Evolutionary conservation across 1,139 yeast species (phyloP).

Genomic region (Eremothecium sinecaudum): DNA sequence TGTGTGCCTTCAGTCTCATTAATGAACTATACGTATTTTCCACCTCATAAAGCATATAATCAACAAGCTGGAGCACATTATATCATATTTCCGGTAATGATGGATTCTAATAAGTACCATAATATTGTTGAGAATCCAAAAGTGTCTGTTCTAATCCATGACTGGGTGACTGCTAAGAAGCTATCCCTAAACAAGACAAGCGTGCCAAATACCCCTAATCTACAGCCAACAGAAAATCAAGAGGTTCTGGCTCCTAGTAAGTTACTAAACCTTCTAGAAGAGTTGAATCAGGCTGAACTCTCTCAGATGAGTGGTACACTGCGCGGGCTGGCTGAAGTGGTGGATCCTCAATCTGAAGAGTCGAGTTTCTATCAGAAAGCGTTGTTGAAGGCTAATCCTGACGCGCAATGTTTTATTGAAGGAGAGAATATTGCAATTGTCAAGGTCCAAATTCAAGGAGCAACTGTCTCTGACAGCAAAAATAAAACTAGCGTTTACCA

Average conservation of each 20-base stretch:
- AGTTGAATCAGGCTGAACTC: slow-evolving; percentile 65
- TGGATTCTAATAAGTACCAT: slow-evolving; percentile 57
- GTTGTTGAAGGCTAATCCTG: slow-evolving; percentile 52
- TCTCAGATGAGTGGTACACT: slow-evolving; percentile 73
- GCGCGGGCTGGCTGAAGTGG: slow-evolving; percentile 56
- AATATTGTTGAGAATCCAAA: slow-evolving; percentile 60
- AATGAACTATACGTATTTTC: slow-evolving; percentile 74
- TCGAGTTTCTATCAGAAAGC: slow-evolving; percentile 47
- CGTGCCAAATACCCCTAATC: slow-evolving; percentile 14
- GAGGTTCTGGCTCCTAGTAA: slow-evolving; percentile 19
- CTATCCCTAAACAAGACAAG: slow-evolving; percentile 25
- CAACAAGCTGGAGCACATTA: slow-evolving; percentile 31
- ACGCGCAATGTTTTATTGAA: slow-evolving; percentile 60
- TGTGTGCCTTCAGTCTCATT: slow-evolving; percentile 74
- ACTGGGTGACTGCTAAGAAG: slow-evolving; percentile 63
- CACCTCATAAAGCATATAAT: slow-evolving; percentile 32
- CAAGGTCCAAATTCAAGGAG: slow-evolving; percentile 52
- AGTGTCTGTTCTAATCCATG: slow-evolving; percentile 76
- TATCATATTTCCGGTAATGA: slow-evolving; percentile 62
- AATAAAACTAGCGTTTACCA: slow-evolving; percentile 47
- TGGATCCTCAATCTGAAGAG: slow-evolving; percentile 36
- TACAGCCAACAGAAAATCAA: slow-evolving; percentile 8
- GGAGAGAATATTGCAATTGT: slow-evolving; percentile 57
- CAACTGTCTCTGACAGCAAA: slow-evolving; percentile 74
- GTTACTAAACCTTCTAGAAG: slow-evolving; percentile 55